phyloP scores from a whole-genome alignment of 345 rosid species.

The Brassica juncea region DNA sequence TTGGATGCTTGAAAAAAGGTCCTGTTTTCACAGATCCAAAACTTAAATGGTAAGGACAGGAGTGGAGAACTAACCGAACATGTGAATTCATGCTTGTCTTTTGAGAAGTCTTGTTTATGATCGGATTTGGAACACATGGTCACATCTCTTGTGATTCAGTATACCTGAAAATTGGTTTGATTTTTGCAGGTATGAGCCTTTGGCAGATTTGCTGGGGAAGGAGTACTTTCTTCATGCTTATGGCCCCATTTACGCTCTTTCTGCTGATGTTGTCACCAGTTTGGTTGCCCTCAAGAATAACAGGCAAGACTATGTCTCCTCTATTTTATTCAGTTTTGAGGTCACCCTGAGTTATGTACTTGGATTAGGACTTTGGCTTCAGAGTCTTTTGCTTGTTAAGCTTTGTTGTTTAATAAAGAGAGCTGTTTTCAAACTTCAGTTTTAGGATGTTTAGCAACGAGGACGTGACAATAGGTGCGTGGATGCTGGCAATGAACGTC shows the following conservation, averaged over 20 bases:
- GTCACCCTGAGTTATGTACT: conserved; percentile 1
- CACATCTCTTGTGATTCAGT: conserved; percentile 19
- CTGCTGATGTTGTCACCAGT: conserved; percentile 81
- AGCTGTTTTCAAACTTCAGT: conserved; percentile 46
- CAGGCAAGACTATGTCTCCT: conserved; percentile 53
- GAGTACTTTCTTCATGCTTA: conserved; percentile 96
- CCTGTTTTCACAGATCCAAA: conserved; percentile 85
- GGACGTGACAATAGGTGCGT: conserved; percentile 93
- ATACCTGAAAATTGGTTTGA: background rate
- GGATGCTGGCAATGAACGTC: conserved; percentile 99
- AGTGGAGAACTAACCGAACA: background rate
- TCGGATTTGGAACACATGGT: background rate
- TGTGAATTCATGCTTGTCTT: background rate
- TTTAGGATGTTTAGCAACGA: conserved; percentile 97
- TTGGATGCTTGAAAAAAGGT: conserved; percentile 95
- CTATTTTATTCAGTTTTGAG: background rate
- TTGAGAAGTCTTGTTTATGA: background rate
- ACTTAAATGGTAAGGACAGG: conserved; percentile 67
- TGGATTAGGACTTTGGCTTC: background rate
- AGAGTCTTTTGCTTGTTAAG: background rate
- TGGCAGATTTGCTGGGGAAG: conserved; percentile 67
- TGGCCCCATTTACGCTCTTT: conserved; percentile 93
- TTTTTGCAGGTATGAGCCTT: conserved; percentile 84
- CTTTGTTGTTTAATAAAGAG: background rate
- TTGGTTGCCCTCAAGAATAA: conserved; percentile 73